phyloP scores from a whole-genome alignment of 2,329 filamentous ascomycete genomes.

The Sporothrix luriei region DNA sequence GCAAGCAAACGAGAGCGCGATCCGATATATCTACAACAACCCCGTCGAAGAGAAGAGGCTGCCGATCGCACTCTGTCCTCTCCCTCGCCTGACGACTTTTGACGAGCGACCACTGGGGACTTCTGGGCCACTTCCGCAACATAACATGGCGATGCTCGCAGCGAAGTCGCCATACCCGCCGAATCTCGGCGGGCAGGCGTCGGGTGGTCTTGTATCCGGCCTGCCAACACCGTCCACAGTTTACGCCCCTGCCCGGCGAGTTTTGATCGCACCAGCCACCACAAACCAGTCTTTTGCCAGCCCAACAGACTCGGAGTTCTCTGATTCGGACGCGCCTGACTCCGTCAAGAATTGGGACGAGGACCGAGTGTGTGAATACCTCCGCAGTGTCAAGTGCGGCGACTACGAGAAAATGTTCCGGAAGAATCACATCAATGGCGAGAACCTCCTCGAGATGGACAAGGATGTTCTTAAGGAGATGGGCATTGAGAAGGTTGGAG shows the following conservation, averaged over 20 bases:
- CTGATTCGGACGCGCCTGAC: constrained; percentile 75
- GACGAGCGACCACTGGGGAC: background rate
- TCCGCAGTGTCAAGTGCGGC: constrained; percentile 85
- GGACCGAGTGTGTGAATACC: constrained; percentile 86
- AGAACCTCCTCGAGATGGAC: constrained; percentile 95
- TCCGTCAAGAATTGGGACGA: constrained; percentile 87
- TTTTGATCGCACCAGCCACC: constrained; percentile 52
- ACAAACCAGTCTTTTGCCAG: constrained; percentile 67
- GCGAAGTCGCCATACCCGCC: constrained; percentile 71
- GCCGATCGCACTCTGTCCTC: background rate
- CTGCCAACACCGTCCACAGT: constrained; percentile 49
- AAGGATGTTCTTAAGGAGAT: constrained; percentile 96
- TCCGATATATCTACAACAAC: background rate
- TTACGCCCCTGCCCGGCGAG: constrained; percentile 56
- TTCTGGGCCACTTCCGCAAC: background rate
- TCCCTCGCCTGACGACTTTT: background rate
- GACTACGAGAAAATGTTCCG: constrained; percentile 86
- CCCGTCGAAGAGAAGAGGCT: background rate
- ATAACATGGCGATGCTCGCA: constrained; percentile 70
- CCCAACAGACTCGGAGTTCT: constrained; percentile 91
- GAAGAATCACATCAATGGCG: constrained; percentile 94
- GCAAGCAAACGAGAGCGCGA: background rate
- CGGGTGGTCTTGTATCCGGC: constrained; percentile 49
- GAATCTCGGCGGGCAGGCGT: constrained; percentile 52
- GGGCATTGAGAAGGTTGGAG: constrained; percentile 96